phyloP scores from a whole-genome alignment of 73 alveolate genomes.

The Blepharisma japonicum region DNA sequence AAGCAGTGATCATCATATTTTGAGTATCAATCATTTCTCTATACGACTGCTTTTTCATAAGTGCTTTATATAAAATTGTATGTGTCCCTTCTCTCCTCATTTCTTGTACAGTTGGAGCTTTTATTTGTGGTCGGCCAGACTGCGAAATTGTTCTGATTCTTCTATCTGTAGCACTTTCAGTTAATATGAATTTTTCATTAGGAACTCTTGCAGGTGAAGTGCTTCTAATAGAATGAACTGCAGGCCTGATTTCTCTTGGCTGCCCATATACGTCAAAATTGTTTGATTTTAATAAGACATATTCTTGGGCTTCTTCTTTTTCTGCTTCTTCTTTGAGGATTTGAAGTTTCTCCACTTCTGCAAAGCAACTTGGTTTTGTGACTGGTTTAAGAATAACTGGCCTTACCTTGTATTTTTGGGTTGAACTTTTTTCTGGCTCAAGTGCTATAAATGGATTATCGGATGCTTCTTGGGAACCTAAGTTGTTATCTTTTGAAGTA shows the following conservation, averaged over 20 bases:
- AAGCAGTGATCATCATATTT: conserved; percentile 90
- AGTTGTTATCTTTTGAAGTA: not conserved
- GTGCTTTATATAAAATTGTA: conserved; percentile 78
- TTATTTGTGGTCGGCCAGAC: conserved; percentile 78
- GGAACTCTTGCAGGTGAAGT: conserved; percentile 69
- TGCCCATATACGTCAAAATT: conserved; percentile 62
- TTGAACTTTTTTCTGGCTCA: conserved; percentile 56
- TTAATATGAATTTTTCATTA: conserved; percentile 87
- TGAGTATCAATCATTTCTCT: conserved; percentile 86
- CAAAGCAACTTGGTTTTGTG: conserved; percentile 22
- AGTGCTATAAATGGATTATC: conserved; percentile 68
- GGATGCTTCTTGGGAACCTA: too few species aligned
- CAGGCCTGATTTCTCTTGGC: conserved; percentile 49
- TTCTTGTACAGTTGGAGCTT: conserved; percentile 92
- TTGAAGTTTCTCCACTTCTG: conserved; percentile 26
- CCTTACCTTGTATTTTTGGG: conserved; percentile 1
- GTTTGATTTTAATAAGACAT: conserved; percentile 38
- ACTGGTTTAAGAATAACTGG: conserved; percentile 19
- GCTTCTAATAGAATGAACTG: conserved; percentile 42
- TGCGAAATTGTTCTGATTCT: conserved; percentile 85
- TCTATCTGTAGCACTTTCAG: conserved; percentile 88
- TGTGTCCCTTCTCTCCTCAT: conserved; percentile 93
- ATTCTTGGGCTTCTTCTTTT: conserved; percentile 28
- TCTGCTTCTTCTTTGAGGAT: conserved; percentile 10
- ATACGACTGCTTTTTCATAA: conserved; percentile 83